phyloP scores from a whole-genome alignment of 371 early-diverging fungal genomes.

The Entomophthora muscae region DNA sequence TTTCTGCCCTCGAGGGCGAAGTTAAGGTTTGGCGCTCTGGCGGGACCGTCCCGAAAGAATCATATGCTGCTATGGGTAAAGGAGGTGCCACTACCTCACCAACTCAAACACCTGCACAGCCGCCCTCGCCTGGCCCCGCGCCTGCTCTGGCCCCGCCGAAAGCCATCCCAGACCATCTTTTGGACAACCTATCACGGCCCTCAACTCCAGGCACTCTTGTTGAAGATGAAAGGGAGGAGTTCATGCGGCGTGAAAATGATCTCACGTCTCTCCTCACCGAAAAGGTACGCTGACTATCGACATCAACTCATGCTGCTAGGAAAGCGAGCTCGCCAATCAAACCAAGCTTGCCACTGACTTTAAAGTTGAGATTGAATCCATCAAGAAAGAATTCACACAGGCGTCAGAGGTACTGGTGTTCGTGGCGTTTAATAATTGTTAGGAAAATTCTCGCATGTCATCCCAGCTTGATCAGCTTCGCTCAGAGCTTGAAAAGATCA shows the following conservation, averaged over 20 bases:
- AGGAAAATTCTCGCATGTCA: slow-evolving; percentile 54
- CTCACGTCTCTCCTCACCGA: slow-evolving; percentile 76
- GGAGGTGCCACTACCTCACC: slow-evolving; percentile 14
- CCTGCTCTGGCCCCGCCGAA: slow-evolving; percentile 12
- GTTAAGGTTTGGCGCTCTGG: slow-evolving; percentile 74
- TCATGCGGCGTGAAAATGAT: slow-evolving; percentile 84
- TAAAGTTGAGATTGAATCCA: slow-evolving; percentile 42
- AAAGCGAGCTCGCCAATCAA: slow-evolving; percentile 16
- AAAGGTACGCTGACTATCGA: no score
- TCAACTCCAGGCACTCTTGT: slow-evolving; percentile 58
- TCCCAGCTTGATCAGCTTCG: slow-evolving; percentile 47
- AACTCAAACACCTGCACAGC: neutral
- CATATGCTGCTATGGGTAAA: slow-evolving; percentile 52
- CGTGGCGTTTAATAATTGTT: neutral
- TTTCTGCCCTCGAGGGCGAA: slow-evolving; percentile 70
- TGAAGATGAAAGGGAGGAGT: slow-evolving; percentile 85
- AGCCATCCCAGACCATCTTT: slow-evolving; percentile 5
- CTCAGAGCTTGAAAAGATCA: slow-evolving; percentile 65
- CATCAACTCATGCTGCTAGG: no score
- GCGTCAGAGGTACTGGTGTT: slow-evolving; percentile 11
- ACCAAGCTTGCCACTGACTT: slow-evolving; percentile 13
- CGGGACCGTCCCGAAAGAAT: slow-evolving; percentile 45
- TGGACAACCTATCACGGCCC: slow-evolving; percentile 35
- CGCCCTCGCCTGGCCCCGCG: slow-evolving; percentile 11
- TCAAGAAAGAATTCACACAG: slow-evolving; percentile 37